Base-by-base conservation (phyloP, 2,329 filamentous ascomycete species). In the Apiospora rasikravindrae region DNA sequence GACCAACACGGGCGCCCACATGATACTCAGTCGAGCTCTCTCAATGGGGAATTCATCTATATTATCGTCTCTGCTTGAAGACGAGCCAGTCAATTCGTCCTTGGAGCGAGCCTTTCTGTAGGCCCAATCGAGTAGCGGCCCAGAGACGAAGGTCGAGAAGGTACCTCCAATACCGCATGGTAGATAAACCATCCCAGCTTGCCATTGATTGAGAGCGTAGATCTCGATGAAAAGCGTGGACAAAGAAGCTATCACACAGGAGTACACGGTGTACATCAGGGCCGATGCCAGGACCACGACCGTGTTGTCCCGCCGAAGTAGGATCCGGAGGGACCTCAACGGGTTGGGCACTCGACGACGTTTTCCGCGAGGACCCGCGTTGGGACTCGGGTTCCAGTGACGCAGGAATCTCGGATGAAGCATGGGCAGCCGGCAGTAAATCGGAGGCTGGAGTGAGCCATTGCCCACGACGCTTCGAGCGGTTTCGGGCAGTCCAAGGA, bases 161-260 rank as follows among this genome's bases (percentile, higher is more conserved):
- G 40, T 69, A 4, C 70, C 72, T 42, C 76, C 75, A 16, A 78
- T 26, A 37, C 74, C 75, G 61, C 76, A 79, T 10, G 77, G 77
- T 4, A 78, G 72, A 68, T 78, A 78, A 14, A 76, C 74, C 13
- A 79, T 71, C 29, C 77, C 77, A 24, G 76, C 75, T 64, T 78
- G 73, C 71, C 72, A 74, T 67, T 78, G 69, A 42, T 74, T 75
- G 1, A 78, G 73, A 19, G 64, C 61, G 61, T 79, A 78, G 5
- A 76, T 76, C 3, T 76, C 64, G 13, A 77, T 74, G 61, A 76
- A 74, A 2, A 77, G 69, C n/a, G 73, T 72, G 16, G 75, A 76
- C 4, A 78, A 74, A 19, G 77, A 77, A 0, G 76, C 74, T 10
- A 76, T 73, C 22, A 78, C 72, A 49, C 77, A 76, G 8, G 73